Conservation (phyloP, 345 rosid genomes). For the Clausena lansium region DNA sequence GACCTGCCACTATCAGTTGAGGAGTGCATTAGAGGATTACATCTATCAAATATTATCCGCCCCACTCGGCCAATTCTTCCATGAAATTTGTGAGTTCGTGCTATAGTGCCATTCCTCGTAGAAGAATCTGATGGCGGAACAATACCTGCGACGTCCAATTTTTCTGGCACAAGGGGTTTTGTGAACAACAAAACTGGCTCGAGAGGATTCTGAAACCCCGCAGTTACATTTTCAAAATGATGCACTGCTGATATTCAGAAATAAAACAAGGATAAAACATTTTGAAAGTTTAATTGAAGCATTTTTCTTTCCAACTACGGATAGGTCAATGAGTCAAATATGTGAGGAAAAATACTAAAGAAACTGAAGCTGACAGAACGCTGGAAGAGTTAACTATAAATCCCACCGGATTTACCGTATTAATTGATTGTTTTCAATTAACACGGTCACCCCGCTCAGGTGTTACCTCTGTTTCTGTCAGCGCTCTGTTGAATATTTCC, state of each 20-base stretch:
- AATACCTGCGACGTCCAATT: constrained; percentile 81
- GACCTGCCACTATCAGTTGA: constrained; percentile 64
- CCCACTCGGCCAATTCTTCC: constrained; percentile 99
- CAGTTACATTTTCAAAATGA: background rate
- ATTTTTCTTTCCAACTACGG: background rate
- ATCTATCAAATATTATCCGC: constrained; percentile 84
- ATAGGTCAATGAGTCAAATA: background rate
- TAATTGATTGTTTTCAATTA: no score
- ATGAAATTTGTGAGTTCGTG: constrained; percentile 48
- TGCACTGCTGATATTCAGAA: background rate
- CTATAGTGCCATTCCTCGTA: constrained; percentile 33
- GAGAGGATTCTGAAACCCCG: constrained; percentile 68
- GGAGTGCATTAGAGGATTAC: constrained; percentile 86
- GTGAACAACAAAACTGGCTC: constrained; percentile 91
- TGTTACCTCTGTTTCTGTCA: no score
- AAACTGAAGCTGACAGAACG: no score
- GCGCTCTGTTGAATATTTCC: no score
- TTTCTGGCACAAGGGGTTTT: constrained; percentile 84
- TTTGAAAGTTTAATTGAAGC: background rate
- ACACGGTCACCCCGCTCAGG: no score
- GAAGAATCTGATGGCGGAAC: constrained; percentile 67
- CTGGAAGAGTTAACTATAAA: no score
- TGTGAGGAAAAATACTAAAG: background rate
- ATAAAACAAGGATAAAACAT: background rate
- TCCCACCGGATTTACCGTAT: no score